Percentiles rank a stretch among this genome's conserved stretches.
Evolutionary conservation across 2,329 filamentous ascomycete genomes (phyloP).

Genomic region (Drechmeria coniospora): DNA sequence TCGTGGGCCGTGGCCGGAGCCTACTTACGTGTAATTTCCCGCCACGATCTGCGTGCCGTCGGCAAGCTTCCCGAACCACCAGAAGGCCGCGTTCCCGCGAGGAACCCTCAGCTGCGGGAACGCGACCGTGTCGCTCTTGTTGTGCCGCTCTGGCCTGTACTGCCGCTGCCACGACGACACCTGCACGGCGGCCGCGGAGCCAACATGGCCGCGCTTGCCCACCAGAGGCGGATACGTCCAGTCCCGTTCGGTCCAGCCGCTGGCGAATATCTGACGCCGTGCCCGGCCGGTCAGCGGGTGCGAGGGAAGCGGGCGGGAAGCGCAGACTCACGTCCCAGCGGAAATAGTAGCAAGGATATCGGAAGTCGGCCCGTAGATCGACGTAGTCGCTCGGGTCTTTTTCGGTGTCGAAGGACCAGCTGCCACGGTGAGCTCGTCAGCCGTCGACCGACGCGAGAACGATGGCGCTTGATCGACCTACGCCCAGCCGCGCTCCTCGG

Average conservation of each 20-base stretch:
- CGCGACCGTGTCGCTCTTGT: constrained; percentile 21
- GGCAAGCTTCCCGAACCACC: constrained; percentile 27
- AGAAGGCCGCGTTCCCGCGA: constrained; percentile 18
- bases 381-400: constrained; percentile 14
- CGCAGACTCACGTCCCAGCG: constrained; percentile 19
- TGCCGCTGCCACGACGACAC: too few species aligned
- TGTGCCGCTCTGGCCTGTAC: too few species aligned
- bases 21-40: constrained; percentile 24
- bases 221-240: constrained; percentile 26
- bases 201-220: constrained; percentile 24
- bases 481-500: too few species aligned
- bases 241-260: constrained; percentile 19
- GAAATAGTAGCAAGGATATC: constrained; percentile 18
- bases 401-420: constrained; percentile 18
- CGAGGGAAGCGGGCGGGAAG: too few species aligned
- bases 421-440: too few species aligned
- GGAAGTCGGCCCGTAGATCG: constrained; percentile 13
- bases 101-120: constrained; percentile 21
- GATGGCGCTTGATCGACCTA: not conserved
- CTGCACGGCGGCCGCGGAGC: constrained; percentile 26
- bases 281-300: not conserved
- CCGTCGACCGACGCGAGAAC: too few species aligned
- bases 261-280: constrained; percentile 22
- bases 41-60: constrained; percentile 24
- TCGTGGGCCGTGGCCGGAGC: too few species aligned